Evolutionary conservation across 345 rosid genomes (phyloP).

Genomic region (Lagerstroemia speciosa): DNA sequence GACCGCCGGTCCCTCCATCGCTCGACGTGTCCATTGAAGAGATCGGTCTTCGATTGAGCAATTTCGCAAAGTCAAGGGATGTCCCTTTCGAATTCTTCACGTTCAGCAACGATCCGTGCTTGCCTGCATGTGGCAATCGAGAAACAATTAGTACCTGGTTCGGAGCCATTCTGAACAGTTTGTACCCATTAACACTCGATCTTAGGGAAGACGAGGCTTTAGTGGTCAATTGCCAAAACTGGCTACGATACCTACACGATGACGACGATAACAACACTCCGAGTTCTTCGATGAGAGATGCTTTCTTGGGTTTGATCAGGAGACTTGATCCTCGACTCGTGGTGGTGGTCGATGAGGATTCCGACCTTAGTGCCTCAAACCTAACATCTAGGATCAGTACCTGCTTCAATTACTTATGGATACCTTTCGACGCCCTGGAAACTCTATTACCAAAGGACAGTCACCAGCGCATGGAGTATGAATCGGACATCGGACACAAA

Average conservation of each 20-base stretch:
- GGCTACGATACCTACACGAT: constrained; percentile 47
- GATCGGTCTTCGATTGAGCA: constrained; percentile 44
- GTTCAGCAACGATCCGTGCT: constrained; percentile 8
- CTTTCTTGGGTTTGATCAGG: constrained; percentile 32
- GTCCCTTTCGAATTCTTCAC: constrained; percentile 49
- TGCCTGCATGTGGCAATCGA: not conserved
- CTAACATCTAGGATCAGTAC: constrained; percentile 40
- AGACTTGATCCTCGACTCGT: constrained; percentile 38
- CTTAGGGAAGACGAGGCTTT: constrained; percentile 47
- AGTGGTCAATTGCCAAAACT: constrained; percentile 58
- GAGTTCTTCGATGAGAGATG: constrained; percentile 22
- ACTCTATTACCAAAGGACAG: constrained; percentile 59
- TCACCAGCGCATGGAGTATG: constrained; percentile 47
- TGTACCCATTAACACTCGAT: constrained; percentile 25
- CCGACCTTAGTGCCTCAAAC: constrained; percentile 35
- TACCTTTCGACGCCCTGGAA: constrained; percentile 60
- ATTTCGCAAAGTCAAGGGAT: constrained; percentile 48
- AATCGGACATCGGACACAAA: constrained; percentile 51
- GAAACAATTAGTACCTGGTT: constrained; percentile 8
- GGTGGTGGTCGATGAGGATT: constrained; percentile 52
- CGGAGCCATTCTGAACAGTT: constrained; percentile 28
- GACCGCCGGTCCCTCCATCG: constrained; percentile 54
- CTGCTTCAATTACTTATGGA: constrained; percentile 65
- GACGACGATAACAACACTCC: constrained; percentile 13
- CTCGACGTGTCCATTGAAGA: constrained; percentile 42